Conservation (phyloP, 164 flowering plant species). For the Vitis vinifera region DNA sequence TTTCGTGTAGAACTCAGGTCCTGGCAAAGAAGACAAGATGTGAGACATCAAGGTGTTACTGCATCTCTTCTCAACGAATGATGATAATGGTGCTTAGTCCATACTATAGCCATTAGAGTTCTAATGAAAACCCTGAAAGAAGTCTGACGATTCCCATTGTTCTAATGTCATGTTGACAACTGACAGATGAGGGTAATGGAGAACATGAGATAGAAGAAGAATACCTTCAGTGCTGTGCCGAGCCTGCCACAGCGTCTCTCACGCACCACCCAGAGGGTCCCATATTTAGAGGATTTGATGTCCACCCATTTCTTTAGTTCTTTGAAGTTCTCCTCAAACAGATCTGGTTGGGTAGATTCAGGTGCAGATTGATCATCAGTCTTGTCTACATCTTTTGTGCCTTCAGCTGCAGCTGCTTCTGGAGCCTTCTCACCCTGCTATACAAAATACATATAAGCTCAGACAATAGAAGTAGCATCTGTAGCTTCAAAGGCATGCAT, state of each 20-base stretch:
- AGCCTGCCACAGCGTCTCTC: conserved; percentile 70
- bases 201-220: not conserved
- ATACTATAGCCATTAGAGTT: too few relatives aligned
- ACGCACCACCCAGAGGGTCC: conserved; percentile 56
- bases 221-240: conserved; percentile 93
- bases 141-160: not conserved
- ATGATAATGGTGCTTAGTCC: too few relatives aligned
- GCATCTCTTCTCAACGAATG: too few relatives aligned
- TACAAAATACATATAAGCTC: not conserved
- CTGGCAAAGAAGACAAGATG: not conserved
- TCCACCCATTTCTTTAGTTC: conserved; percentile 91
- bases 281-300: conserved; percentile 72
- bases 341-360: conserved; percentile 33
- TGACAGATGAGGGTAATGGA: not conserved
- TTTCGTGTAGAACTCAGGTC: not conserved
- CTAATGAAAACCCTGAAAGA: not conserved
- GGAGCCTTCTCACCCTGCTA: conserved; percentile 34
- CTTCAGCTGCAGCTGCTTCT: conserved; percentile 17
- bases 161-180: not conserved
- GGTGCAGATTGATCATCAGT: conserved; percentile 20
- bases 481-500: too few relatives aligned
- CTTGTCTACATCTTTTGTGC: conserved; percentile 21
- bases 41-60: too few relatives aligned
- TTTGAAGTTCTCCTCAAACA: conserved; percentile 79
- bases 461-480: too few relatives aligned